Evolutionary conservation across 768 basidiomycete species (phyloP).

Genomic region (Boletus edulis): DNA sequence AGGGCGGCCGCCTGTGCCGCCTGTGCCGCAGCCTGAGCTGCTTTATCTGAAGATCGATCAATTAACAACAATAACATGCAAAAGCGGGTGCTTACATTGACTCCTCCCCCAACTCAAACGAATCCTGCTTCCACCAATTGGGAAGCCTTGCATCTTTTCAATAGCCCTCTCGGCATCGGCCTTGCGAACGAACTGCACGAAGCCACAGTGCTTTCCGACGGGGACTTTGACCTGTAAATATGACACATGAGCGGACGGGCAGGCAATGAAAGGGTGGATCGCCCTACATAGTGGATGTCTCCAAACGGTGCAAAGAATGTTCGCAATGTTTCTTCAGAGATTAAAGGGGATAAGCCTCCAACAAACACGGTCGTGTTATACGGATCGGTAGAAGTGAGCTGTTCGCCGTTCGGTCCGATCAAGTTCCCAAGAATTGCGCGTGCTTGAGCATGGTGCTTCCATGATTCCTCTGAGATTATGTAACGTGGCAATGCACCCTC

Average conservation of each 20-base stretch:
- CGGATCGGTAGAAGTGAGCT: conserved; percentile 87
- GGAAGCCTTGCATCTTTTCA: conserved; percentile 96
- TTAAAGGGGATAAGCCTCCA: conserved; percentile 83
- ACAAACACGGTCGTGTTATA: conserved; percentile 97
- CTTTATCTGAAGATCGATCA: conserved; percentile 59
- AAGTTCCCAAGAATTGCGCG: conserved; percentile 79
- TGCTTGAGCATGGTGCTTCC: conserved; percentile 83
- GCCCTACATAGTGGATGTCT: conserved; percentile 84
- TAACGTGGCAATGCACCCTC: conserved; percentile 49
- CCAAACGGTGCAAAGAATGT: conserved; percentile 93
- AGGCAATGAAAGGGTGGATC: background rate
- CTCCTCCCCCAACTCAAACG: conserved; percentile 91
- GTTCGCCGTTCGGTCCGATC: conserved; percentile 84
- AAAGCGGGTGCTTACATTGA: conserved; percentile 56
- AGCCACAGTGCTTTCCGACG: conserved; percentile 92
- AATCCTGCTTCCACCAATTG: conserved; percentile 88
- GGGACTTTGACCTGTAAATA: conserved; percentile 85
- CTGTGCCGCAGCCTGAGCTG: conserved; percentile 86
- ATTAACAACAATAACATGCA: conserved; percentile 1
- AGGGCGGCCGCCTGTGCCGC: conserved; percentile 74
- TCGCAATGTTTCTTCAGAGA: conserved; percentile 87
- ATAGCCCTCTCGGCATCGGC: conserved; percentile 90
- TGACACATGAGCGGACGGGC: conserved; percentile 1
- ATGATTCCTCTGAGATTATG: conserved; percentile 68
- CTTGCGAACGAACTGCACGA: conserved; percentile 92